Evolutionary conservation across 768 basidiomycete genomes (phyloP), one percentile per base, ranked within the genome.

Genomic region (Kwoniella dejecticola): DNA sequence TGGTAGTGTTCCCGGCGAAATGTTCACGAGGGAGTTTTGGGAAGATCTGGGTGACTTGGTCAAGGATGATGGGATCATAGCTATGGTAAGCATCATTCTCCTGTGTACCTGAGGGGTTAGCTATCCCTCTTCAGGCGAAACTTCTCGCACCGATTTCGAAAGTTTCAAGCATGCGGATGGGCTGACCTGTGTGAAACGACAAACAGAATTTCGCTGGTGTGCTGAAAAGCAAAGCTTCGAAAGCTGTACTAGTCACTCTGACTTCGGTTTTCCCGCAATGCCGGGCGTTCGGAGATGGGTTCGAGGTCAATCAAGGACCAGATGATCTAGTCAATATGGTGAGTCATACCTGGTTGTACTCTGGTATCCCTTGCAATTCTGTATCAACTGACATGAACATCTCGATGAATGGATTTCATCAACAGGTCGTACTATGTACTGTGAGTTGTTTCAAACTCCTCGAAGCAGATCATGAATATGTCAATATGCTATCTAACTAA

Each of bases 341-440:
- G 62, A 52, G 83, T 44, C n/a, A n/a, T n/a, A n/a, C n/a, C n/a
- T n/a, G n/a, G n/a, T n/a, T n/a, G n/a, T n/a, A n/a, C n/a, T n/a
- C n/a, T n/a, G n/a, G n/a, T n/a, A n/a, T n/a, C n/a, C n/a, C n/a
- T n/a, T n/a, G n/a, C n/a, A 36, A 15, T 36, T 36, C 15, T 36
- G 33, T 36, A 7, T 36, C 33, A 36, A 36, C 15, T 36, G 15
- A 36, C 33, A 7, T 36, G 15, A 36, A 36, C 33, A 7, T 7
- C 7, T 36, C 33, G 15, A 36, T 36, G 33, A 36, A 36, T 36
- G 33, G 15, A 36, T 36, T 15, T 29, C 7, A 24, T 41, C n/a
- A n/a, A n/a, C n/a, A 93, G 92, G 88, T 91, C 15, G 84, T 92
- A 70, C 88, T 95, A 80, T 95, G 93, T 77, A 88, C 87, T 0